Evolutionary conservation across 768 basidiomycete genomes (phyloP).

Genomic region (Pisolithus tinctorius): DNA sequence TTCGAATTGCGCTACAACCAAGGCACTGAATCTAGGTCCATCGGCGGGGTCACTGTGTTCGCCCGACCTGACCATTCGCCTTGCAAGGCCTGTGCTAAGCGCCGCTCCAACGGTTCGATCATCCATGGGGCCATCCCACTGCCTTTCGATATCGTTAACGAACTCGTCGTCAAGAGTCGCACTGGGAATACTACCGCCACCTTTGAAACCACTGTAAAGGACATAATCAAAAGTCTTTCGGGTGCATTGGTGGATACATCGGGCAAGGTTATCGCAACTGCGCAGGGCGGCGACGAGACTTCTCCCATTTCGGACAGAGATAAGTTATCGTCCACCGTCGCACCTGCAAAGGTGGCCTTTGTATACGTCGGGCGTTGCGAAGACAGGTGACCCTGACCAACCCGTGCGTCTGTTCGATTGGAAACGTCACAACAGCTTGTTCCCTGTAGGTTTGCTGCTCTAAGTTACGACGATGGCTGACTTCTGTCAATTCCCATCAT

Average conservation of each 20-base stretch:
- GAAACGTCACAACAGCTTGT: conserved; percentile 13
- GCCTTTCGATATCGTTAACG: conserved; percentile 14
- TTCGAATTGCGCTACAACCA: conserved; percentile 16
- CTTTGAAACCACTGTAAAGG: conserved; percentile 7
- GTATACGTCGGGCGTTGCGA: conserved; percentile 17
- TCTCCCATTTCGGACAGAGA: background rate
- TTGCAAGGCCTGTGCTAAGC: conserved; percentile 20
- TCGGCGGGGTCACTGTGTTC: conserved; percentile 20
- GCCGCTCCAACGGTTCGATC: conserved; percentile 12
- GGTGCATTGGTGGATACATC: conserved; percentile 13
- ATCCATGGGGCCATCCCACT: conserved; percentile 21
- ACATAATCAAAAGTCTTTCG: conserved; percentile 10
- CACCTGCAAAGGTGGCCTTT: conserved; percentile 15
- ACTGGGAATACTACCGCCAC: conserved; percentile 1
- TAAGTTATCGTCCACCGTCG: conserved; percentile 6
- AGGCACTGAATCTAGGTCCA: conserved; percentile 1
- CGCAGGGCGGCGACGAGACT: conserved; percentile 5
- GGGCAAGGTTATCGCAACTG: conserved; percentile 12
- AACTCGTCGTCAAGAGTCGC: conserved; percentile 11
- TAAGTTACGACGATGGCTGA: background rate
- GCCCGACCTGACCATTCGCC: conserved; percentile 16
- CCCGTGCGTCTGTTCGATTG: conserved; percentile 19
- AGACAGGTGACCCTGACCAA: conserved; percentile 7
- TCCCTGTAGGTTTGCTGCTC: conserved; percentile 11
- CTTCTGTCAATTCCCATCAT: no score